Evolutionary conservation across 192 early-diverging fungal species (phyloP).

Genomic region (Backusella macrospora): DNA sequence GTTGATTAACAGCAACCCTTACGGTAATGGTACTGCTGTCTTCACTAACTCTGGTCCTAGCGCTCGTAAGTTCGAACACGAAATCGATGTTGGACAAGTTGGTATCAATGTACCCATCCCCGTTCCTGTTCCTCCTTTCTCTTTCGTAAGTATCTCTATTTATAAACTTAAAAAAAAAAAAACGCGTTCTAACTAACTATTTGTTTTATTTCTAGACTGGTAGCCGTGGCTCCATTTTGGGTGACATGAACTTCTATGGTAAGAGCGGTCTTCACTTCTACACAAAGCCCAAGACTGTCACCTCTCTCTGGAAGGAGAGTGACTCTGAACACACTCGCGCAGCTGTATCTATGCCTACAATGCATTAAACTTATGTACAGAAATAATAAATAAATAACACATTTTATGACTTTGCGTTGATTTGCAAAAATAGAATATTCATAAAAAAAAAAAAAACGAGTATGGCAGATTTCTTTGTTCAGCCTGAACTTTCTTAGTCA

Average conservation of each 20-base stretch:
- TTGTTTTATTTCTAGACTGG: constrained; percentile 60
- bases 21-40: constrained; percentile 84
- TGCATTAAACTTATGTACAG: constrained; percentile 6
- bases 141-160: constrained; percentile 54
- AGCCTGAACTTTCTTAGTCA: constrained; percentile 3
- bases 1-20: constrained; percentile 87
- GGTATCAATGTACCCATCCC: constrained; percentile 92
- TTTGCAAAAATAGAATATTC: not conserved
- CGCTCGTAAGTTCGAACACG: constrained; percentile 85
- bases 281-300: constrained; percentile 93
- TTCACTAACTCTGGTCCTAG: constrained; percentile 90
- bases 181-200: no score
- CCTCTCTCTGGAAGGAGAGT: constrained; percentile 89
- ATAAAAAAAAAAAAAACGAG: not conserved
- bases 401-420: constrained; percentile 7
- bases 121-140: constrained; percentile 96
- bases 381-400: not conserved
- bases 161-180: not conserved
- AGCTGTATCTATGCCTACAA: constrained; percentile 89
- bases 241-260: constrained; percentile 95
- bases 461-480: not conserved
- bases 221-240: constrained; percentile 84
- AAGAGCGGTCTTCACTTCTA: constrained; percentile 81
- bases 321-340: constrained; percentile 71
- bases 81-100: constrained; percentile 93